Evolutionary conservation across 192 early-diverging fungal species (phyloP).

Genomic region (Linnemannia zychae): DNA sequence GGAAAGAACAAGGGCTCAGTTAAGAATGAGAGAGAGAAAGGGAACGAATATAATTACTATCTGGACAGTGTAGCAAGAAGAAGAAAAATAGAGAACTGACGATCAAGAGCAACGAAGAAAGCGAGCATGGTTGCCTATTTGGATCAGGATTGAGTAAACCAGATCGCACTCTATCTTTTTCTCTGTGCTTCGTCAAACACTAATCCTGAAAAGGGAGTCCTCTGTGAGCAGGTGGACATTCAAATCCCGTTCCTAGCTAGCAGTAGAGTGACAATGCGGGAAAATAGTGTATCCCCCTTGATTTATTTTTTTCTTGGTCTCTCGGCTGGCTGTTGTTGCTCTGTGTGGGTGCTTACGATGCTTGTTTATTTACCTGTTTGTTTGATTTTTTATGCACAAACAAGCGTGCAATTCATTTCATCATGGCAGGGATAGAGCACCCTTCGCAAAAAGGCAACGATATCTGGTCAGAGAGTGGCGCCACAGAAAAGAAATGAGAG

Average conservation of each 20-base stretch:
- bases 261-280: not conserved
- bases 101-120: not conserved
- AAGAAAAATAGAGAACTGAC: not conserved
- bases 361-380: not conserved
- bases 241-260: not conserved
- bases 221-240: not conserved
- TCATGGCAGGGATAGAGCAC: not conserved
- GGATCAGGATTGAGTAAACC: not conserved
- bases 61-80: no score
- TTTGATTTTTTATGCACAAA: not conserved
- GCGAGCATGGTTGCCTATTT: not conserved
- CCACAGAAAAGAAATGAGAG: not conserved
- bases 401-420: not conserved
- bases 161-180: not conserved
- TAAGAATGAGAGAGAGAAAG: no score
- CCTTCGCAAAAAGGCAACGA: not conserved
- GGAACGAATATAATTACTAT: no score
- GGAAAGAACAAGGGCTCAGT: no score
- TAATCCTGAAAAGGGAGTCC: conserved; percentile 1
- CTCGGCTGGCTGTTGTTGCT: not conserved
- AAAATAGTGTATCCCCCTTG: not conserved
- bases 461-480: not conserved
- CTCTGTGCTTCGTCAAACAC: no score
- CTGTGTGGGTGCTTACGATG: not conserved
- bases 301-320: not conserved